Conservation (phyloP, 805 yeast genomes). For the Brettanomyces bruxellensis region DNA sequence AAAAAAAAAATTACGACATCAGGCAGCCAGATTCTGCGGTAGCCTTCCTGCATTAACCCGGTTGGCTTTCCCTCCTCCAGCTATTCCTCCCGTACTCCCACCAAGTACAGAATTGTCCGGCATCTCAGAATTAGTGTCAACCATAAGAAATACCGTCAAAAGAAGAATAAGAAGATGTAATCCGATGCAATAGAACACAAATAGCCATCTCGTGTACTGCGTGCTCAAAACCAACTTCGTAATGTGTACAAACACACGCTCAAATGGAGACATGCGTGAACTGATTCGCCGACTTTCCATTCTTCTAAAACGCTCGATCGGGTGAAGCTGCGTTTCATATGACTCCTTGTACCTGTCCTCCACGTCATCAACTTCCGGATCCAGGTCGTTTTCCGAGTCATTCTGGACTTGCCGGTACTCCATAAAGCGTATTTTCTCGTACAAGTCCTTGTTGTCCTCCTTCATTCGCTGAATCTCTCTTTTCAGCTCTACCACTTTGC, state of each 20-base stretch:
- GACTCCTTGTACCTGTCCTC: slow-evolving; percentile 53
- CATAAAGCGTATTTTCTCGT: slow-evolving; percentile 66
- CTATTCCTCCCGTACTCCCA: slow-evolving; percentile 21
- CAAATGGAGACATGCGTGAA: slow-evolving; percentile 66
- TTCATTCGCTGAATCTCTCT: slow-evolving; percentile 56
- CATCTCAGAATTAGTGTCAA: slow-evolving; percentile 8
- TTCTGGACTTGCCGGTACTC: slow-evolving; percentile 36
- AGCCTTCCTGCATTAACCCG: background rate
- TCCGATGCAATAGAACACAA: slow-evolving; percentile 64
- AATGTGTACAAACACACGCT: slow-evolving; percentile 63
- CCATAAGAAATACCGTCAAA: slow-evolving; percentile 46
- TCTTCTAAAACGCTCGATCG: slow-evolving; percentile 73
- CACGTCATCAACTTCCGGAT: slow-evolving; percentile 22
- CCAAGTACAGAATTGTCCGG: slow-evolving; percentile 8
- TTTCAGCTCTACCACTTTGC: slow-evolving; percentile 48
- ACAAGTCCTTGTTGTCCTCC: slow-evolving; percentile 67
- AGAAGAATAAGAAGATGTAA: slow-evolving; percentile 68
- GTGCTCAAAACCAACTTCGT: slow-evolving; percentile 73
- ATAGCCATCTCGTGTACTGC: slow-evolving; percentile 59
- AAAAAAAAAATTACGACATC: background rate
- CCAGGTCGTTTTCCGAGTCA: slow-evolving; percentile 9
- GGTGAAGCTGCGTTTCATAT: slow-evolving; percentile 74
- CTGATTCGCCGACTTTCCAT: slow-evolving; percentile 69
- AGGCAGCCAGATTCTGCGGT: background rate
- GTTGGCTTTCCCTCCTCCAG: slow-evolving; percentile 2